Percentiles rank a stretch among this genome's conserved stretches.
phyloP scores from a whole-genome alignment of 371 early-diverging fungal species.

The Mucor circinelloides region DNA sequence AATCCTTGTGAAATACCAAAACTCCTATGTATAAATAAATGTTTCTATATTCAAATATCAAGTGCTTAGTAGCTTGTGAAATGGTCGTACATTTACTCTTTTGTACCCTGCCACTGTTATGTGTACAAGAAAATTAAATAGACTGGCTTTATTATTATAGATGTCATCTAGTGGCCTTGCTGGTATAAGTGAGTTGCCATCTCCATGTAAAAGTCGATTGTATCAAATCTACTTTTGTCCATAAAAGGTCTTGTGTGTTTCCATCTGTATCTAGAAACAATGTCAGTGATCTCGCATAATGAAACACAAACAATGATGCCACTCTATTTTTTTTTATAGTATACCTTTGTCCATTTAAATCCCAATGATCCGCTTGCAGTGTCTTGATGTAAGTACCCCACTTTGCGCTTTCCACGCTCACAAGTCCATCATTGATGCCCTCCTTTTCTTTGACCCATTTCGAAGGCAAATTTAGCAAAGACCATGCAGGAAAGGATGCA shows the following conservation, averaged over 20 bases:
- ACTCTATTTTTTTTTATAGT: no score
- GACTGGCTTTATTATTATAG: not conserved
- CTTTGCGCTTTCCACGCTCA: conserved; percentile 73
- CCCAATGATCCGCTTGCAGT: conserved; percentile 87
- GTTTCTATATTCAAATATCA: not conserved
- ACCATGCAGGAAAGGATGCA: conserved; percentile 46
- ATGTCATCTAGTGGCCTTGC: conserved; percentile 38
- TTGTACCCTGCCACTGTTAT: not conserved
- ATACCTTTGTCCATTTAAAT: conserved; percentile 58
- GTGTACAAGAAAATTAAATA: not conserved
- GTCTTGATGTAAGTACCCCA: conserved; percentile 89
- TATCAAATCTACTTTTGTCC: conserved; percentile 60
- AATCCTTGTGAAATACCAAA: no score
- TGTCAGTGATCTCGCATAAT: not conserved
- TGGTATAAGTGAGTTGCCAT: conserved; percentile 71
- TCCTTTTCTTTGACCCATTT: conserved; percentile 34
- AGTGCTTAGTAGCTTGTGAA: not conserved
- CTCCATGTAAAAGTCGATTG: conserved; percentile 76
- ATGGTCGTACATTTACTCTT: not conserved
- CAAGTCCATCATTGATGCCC: conserved; percentile 92
- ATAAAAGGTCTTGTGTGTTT: conserved; percentile 22
- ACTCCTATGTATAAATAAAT: not conserved
- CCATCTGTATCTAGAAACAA: conserved; percentile 25
- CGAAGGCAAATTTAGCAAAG: conserved; percentile 63
- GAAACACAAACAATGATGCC: not conserved